Conservation (phyloP, 2,329 filamentous ascomycete genomes). For the Cryphonectria japonica region DNA sequence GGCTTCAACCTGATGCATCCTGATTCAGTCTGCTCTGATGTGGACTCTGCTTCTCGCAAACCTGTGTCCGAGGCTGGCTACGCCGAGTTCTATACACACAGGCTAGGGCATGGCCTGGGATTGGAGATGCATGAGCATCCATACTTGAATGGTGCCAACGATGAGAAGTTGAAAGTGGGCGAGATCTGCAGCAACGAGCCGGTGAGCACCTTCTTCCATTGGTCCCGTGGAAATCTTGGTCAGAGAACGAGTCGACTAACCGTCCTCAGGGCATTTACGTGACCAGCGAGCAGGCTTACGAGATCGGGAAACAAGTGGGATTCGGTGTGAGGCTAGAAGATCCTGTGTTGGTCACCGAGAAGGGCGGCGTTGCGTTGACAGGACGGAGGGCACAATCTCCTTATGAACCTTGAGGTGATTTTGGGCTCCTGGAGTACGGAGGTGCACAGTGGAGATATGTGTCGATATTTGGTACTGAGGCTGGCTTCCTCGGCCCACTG, state of each 20-base stretch:
- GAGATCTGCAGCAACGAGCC: constrained; percentile 38
- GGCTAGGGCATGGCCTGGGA: constrained; percentile 37
- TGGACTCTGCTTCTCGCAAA: constrained; percentile 36
- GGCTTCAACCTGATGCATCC: constrained; percentile 35
- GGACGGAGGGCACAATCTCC: constrained; percentile 37
- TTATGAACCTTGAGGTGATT: constrained; percentile 32
- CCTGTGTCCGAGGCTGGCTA: constrained; percentile 34
- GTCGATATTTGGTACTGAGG: background rate
- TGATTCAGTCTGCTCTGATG: constrained; percentile 36
- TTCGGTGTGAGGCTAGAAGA: constrained; percentile 38
- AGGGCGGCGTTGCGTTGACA: constrained; percentile 36
- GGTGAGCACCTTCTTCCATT: constrained; percentile 28
- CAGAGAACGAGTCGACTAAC: background rate
- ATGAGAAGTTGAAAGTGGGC: constrained; percentile 35
- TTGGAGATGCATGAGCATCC: constrained; percentile 38
- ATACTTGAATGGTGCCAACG: constrained; percentile 38
- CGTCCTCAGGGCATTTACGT: constrained; percentile 36
- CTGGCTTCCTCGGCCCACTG: background rate
- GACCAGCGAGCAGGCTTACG: constrained; percentile 36
- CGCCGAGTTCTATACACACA: constrained; percentile 37
- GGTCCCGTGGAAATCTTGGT: background rate
- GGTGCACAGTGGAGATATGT: background rate
- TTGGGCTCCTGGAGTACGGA: background rate
- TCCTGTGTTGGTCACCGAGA: constrained; percentile 36
- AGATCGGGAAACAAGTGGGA: constrained; percentile 33